Evolutionary conservation across 73 alveolate species (phyloP).

Genomic region (Blepharisma japonicum): DNA sequence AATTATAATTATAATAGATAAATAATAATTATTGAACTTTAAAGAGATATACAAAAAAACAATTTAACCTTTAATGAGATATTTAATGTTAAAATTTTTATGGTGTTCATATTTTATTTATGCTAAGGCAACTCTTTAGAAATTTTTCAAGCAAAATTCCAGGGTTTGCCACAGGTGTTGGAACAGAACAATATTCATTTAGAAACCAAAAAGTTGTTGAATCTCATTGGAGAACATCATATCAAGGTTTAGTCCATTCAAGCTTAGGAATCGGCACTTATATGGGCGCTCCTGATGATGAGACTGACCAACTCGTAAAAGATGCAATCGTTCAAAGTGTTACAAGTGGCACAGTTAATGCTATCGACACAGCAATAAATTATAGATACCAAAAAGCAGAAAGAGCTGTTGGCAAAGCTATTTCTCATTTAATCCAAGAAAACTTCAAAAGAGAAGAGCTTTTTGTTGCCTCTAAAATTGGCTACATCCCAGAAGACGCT

Average conservation of each 20-base stretch:
- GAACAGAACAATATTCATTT: background rate
- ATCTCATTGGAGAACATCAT: conserved; percentile 1
- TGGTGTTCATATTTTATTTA: too few species aligned
- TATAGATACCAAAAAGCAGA: conserved; percentile 86
- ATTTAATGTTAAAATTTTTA: too few species aligned
- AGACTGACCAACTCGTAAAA: conserved; percentile 64
- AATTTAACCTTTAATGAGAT: too few species aligned
- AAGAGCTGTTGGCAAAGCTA: conserved; percentile 80
- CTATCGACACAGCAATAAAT: conserved; percentile 87
- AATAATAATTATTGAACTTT: too few species aligned
- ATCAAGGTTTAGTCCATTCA: conserved; percentile 45
- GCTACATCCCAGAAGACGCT: conserved; percentile 89
- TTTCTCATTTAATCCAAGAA: conserved; percentile 46
- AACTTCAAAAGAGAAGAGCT: conserved; percentile 66
- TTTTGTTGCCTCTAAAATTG: conserved; percentile 76
- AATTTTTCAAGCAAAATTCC: background rate
- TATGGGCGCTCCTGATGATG: conserved; percentile 86
- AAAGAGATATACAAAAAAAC: too few species aligned
- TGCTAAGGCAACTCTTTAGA: too few species aligned
- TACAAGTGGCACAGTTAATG: conserved; percentile 75
- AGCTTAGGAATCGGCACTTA: conserved; percentile 83
- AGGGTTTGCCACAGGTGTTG: background rate
- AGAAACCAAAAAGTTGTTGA: conserved; percentile 9
- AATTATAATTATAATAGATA: too few species aligned
- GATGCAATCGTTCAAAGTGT: conserved; percentile 63